phyloP scores from a whole-genome alignment of 768 basidiomycete species.

The Strobilomyces confusus region DNA sequence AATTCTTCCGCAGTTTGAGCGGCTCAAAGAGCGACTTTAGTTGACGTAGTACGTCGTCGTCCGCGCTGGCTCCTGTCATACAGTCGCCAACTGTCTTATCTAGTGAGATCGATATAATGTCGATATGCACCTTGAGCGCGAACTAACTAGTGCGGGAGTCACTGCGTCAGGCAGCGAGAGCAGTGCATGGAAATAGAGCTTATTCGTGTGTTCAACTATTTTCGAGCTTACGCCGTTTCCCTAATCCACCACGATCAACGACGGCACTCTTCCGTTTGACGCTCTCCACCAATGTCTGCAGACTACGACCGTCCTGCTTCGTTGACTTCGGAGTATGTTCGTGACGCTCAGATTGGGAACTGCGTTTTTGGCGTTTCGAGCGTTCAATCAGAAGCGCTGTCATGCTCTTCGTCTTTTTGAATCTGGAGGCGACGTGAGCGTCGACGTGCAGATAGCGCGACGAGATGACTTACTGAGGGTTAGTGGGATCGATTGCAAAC shows the following conservation, averaged over 20 bases:
- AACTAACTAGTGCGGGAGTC: too few relatives aligned
- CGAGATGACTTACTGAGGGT: conserved; percentile 73
- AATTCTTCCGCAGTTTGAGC: conserved; percentile 80
- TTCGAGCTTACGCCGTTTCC: conserved; percentile 38
- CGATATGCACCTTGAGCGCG: too few relatives aligned
- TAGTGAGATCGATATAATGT: too few relatives aligned
- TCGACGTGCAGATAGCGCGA: not conserved
- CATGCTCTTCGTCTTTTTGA: not conserved
- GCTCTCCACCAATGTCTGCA: conserved; percentile 75
- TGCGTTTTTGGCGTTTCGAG: conserved; percentile 53
- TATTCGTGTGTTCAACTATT: conserved; percentile 4
- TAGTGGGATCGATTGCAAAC: conserved; percentile 93
- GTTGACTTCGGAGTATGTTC: not conserved
- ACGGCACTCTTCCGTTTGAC: conserved; percentile 74
- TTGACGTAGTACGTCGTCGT: conserved; percentile 5
- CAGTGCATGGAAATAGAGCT: too few relatives aligned
- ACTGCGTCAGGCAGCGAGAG: too few relatives aligned
- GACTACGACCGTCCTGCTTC: conserved; percentile 28
- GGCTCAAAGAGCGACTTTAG: conserved; percentile 33
- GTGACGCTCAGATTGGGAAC: conserved; percentile 5
- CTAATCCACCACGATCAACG: conserved; percentile 25
- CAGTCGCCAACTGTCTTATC: too few relatives aligned
- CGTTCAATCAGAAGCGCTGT: conserved; percentile 75
- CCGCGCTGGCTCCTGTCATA: not conserved
- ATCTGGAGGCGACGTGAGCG: not conserved